Evolutionary conservation across 768 basidiomycete genomes (phyloP), one percentile per base, ranked within the genome.

Genomic region (Lyophyllum decastes): DNA sequence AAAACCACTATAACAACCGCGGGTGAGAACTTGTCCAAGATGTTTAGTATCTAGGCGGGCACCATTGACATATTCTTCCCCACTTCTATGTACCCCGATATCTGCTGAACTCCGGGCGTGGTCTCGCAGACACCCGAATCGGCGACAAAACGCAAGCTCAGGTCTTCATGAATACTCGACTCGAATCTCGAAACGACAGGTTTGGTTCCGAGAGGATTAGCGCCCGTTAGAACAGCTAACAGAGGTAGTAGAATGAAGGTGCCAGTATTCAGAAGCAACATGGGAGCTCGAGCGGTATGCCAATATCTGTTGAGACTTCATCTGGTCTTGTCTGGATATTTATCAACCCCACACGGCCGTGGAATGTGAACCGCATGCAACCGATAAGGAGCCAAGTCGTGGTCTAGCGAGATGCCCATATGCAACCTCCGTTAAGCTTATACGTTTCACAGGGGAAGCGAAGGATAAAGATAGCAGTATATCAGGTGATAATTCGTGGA

Each of bases 41-140:
- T 33, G 14, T 11, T 9, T 38, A 17, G 35, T 11, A 38, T 19
- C 4, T 17, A 47, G 3, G 30, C 9, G 60, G 73, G 56, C 46
- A 85, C 84, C 81, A 84, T 82, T 0, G 83, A 84, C 79, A 83
- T 85, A 51, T 84, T 80, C 12, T 63, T 72, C 10, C 79, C 83
- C 25, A 88, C 70, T 38, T 86, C 80, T 7, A 85, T 72, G 64
- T 88, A 89, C 1, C 87, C 87, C 0, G 84, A 87, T 40, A 84
- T 73, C 61, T 86, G 85, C 17, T 70, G 67, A 1, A 88, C 85
- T 0, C 80, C 80, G 0, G 84, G 80, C 0, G 86, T 86, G 9
- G 85, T 87, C 66, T 89, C 86, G 61, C 86, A 87, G 4, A 87
- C 74, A 0, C 84, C 85, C 1, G 86, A 87, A 61, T 87, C 76